phyloP scores from a whole-genome alignment of 2,329 filamentous ascomycete genomes.

The Beauveria brongniartii region DNA sequence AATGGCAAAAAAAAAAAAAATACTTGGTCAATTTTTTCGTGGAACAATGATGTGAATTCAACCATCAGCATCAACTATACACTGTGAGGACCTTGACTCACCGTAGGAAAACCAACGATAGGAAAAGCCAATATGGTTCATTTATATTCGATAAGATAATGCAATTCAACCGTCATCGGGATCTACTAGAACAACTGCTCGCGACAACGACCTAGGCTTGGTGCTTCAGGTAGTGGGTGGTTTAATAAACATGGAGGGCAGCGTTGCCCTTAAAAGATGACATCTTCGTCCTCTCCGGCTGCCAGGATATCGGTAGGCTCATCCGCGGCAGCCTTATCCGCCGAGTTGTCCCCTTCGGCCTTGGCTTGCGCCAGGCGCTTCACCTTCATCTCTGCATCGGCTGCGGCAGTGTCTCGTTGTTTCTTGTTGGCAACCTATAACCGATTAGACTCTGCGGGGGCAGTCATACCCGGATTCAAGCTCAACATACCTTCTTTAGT shows the following conservation, averaged over 20 bases:
- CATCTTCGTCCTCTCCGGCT: constrained; percentile 71
- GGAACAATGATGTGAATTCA: constrained; percentile 1
- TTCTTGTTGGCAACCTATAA: constrained; percentile 67
- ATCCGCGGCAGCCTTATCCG: constrained; percentile 31
- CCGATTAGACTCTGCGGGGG: not conserved
- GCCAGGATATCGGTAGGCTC: constrained; percentile 58
- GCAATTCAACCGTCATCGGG: not conserved
- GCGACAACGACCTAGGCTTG: not conserved
- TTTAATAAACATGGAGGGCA: constrained; percentile 1
- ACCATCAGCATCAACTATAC: too few relatives aligned
- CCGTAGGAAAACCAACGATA: too few relatives aligned
- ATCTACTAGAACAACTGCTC: constrained; percentile 4
- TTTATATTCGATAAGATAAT: too few relatives aligned
- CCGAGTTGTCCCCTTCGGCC: constrained; percentile 19
- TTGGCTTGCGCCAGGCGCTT: constrained; percentile 49
- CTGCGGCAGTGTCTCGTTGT: constrained; percentile 63
- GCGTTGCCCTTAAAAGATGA: constrained; percentile 61
- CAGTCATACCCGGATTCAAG: not conserved
- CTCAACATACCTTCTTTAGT: constrained; percentile 63
- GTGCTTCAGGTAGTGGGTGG: not conserved
- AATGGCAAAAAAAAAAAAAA: not conserved
- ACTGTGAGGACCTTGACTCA: too few relatives aligned
- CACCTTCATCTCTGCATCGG: constrained; percentile 67
- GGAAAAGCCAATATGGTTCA: too few relatives aligned
- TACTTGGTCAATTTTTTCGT: not conserved